Conservation (phyloP, 2,329 filamentous ascomycete species). For the Tolypocladium tundrense region DNA sequence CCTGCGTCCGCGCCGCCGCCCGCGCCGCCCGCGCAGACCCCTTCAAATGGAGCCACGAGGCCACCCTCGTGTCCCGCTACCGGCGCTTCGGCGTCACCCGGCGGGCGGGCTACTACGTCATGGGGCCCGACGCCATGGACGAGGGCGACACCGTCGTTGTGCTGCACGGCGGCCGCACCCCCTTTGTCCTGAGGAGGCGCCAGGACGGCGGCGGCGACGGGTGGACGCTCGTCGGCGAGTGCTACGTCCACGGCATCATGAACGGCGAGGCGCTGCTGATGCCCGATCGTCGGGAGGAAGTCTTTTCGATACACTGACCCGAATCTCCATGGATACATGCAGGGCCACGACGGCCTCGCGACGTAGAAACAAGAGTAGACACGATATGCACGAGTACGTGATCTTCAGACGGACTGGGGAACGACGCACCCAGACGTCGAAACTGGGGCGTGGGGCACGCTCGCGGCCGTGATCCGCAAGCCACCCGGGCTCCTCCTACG, state of each 20-base stretch:
- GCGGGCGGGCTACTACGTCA: constrained; percentile 17
- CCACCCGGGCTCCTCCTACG: neutral
- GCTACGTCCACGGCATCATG: constrained; percentile 27
- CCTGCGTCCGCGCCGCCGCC: constrained; percentile 15
- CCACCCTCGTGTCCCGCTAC: constrained; percentile 22
- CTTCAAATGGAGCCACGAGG: constrained; percentile 24
- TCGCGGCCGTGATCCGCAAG: neutral
- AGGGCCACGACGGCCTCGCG: neutral
- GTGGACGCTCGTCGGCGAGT: constrained; percentile 23
- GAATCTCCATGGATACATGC: too few relatives aligned
- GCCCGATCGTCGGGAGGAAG: constrained; percentile 14
- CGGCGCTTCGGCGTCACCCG: constrained; percentile 20
- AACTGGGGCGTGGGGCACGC: neutral
- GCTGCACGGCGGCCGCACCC: constrained; percentile 21
- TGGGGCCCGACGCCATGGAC: constrained; percentile 20
- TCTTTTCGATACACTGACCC: constrained; percentile 17
- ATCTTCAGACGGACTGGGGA: neutral
- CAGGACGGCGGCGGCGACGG: constrained; percentile 1
- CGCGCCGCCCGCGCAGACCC: constrained; percentile 12
- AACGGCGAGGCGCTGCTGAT: constrained; percentile 18
- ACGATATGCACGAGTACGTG: neutral
- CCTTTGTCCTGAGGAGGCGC: constrained; percentile 17
- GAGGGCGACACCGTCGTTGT: constrained; percentile 20
- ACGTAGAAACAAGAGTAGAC: neutral
- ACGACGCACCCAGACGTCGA: neutral